Conservation (phyloP, 1,284 basidiomycete species). For the Ganoderma resinaceum region DNA sequence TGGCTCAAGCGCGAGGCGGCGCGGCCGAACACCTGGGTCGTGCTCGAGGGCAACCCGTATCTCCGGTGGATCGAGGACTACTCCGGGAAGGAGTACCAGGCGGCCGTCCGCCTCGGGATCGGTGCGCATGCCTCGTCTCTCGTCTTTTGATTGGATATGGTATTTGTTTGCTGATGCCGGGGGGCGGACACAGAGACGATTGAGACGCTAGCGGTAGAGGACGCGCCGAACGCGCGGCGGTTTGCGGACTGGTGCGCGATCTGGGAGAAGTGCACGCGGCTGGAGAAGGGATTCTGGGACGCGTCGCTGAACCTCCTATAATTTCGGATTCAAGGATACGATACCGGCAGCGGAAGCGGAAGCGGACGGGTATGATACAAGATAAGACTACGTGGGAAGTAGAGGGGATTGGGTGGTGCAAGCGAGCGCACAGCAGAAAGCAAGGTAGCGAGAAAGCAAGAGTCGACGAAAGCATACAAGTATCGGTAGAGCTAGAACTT, state of each 20-base stretch:
- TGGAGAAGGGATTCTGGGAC: constrained; percentile 94
- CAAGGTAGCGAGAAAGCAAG: constrained; percentile 2
- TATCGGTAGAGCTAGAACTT: constrained; percentile 1
- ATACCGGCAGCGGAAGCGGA: not conserved
- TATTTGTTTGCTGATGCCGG: not conserved
- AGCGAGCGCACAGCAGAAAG: not conserved
- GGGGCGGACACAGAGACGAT: constrained; percentile 56
- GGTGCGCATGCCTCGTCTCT: constrained; percentile 50
- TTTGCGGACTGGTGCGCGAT: constrained; percentile 75
- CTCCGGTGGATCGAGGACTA: constrained; percentile 87
- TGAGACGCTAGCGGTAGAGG: constrained; percentile 63
- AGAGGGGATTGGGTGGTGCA: not conserved
- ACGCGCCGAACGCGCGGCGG: constrained; percentile 69
- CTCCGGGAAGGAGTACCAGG: constrained; percentile 72
- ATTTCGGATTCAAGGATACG: not conserved
- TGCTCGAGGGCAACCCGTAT: constrained; percentile 76
- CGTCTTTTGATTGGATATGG: not conserved
- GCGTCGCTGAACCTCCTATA: constrained; percentile 66
- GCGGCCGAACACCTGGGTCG: constrained; percentile 58
- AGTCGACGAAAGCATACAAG: not conserved
- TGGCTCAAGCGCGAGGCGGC: constrained; percentile 72
- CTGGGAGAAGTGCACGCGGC: constrained; percentile 80
- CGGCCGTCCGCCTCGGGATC: constrained; percentile 74
- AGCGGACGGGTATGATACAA: not conserved
- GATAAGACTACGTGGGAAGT: constrained; percentile 4